Base-by-base conservation (phyloP, 2,329 filamentous ascomycete species). In the Aspergillus novoparasiticus region DNA sequence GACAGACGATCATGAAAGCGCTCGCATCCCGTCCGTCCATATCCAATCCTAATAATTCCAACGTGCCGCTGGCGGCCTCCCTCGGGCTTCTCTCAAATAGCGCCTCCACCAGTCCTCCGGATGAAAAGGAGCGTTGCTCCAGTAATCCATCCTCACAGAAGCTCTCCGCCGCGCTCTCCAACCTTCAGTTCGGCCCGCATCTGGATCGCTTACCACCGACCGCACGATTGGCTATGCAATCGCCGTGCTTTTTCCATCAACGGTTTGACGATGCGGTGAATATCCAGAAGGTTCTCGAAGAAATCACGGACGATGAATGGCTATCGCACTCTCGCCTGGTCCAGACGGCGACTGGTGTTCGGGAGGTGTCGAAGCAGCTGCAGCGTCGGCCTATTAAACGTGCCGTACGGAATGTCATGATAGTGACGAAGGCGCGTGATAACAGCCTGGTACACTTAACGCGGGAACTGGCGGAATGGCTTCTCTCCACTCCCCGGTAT, bases 241-340 rank as follows among this genome's bases (percentile, higher is more conserved):
- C 94, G 51, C 95, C 95, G 16, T 99, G 95, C 82, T 99, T 96
- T 81, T 98, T 97, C 81, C 95, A 99, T 80, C 92, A 96, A 80
- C 89, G 94, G 66, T 99, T 99, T 74, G 95, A 97, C 72, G 93
- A 97, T 75, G 92, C 94, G 10, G 93, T 99, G 71, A 93, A 99
- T 77, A 93, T 98, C 63, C 91, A 95, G 70, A 95, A 91, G 79
- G 93, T 99, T 6, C 84, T 99, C 8, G 94, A 98, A 75, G 95
- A 99, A 79, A 96, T 98, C 72, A 90, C 89, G 59, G 90, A 95
- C 70, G 86, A 89, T 68, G 93, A 96, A 72, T 93, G 87, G 79
- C 90, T 97, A 83, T 97, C 93, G 39, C 95, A 98, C 80, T 97
- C 93, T 11, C 89, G 94, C 59, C 86, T 99, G 48, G 92, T 97